These are phyloP conservation scores for Rosa lucieae DNA, from an alignment of 306 rosid species.

Conservation along the genomic window DNA sequence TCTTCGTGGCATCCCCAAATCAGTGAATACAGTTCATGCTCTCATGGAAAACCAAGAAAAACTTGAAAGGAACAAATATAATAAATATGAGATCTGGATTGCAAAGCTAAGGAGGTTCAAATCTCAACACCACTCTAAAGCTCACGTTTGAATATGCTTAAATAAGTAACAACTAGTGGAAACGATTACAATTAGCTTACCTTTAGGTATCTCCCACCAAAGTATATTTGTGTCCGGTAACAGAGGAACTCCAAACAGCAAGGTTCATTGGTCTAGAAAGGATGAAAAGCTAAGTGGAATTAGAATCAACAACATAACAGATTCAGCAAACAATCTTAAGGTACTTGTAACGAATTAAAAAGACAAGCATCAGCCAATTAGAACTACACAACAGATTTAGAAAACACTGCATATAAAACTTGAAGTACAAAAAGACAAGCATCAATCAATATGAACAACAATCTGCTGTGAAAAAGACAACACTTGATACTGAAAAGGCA, in stretches of 20 bases:
- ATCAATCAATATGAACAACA: not conserved
- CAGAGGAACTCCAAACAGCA: slow-evolving; percentile 53
- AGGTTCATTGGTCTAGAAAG: slow-evolving; percentile 55
- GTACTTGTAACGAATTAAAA: slow-evolving; percentile 7
- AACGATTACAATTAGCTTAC: slow-evolving; percentile 29
- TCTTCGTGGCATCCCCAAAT: not conserved
- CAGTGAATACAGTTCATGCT: not conserved
- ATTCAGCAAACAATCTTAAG: slow-evolving; percentile 8
- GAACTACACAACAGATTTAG: not conserved
- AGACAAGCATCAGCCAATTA: slow-evolving; percentile 2
- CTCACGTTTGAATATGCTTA: not conserved
- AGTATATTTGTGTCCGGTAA: slow-evolving; percentile 54
- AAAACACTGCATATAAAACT: not conserved
- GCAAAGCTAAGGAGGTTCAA: not conserved
- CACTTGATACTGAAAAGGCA: not conserved
- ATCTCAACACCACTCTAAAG: not conserved
- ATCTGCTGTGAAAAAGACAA: not conserved
- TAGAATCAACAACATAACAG: slow-evolving; percentile 19
- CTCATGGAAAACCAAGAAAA: not conserved
- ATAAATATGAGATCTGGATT: not conserved
- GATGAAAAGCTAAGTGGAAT: slow-evolving; percentile 17
- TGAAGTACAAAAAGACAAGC: not conserved
- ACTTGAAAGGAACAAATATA: not conserved
- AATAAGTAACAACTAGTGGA: not conserved
- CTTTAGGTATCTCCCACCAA: slow-evolving; percentile 92